Evolutionary conservation across 352 stramenopile species (phyloP).

Genomic region (Phytophthora fragariaefolia): DNA sequence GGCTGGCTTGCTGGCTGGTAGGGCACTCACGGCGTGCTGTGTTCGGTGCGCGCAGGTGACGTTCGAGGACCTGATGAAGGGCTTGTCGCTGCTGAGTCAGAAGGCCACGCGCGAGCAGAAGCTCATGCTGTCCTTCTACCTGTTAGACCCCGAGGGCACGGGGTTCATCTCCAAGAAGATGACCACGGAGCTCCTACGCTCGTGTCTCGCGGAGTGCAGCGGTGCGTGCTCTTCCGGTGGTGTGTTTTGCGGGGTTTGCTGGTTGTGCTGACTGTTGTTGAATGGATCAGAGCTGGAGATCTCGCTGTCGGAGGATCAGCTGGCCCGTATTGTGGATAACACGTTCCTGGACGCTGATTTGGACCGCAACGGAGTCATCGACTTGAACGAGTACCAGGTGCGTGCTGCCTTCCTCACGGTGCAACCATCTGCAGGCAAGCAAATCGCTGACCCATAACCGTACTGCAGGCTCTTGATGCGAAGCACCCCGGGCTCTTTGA

Average conservation of each 20-base stretch:
- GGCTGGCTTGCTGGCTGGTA: not conserved
- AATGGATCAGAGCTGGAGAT: constrained; percentile 73
- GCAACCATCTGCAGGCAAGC: not conserved
- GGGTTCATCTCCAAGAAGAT: constrained; percentile 87
- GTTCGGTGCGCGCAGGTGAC: constrained; percentile 56
- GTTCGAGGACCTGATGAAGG: constrained; percentile 85
- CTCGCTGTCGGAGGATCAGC: constrained; percentile 72
- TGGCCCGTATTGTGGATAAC: constrained; percentile 80
- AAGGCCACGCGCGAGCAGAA: constrained; percentile 89
- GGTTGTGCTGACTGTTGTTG: constrained; percentile 5
- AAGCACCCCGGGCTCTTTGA: constrained; percentile 87
- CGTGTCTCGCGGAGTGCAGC: constrained; percentile 85
- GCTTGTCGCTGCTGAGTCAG: constrained; percentile 82
- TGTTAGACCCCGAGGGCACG: constrained; percentile 78
- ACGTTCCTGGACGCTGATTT: constrained; percentile 88
- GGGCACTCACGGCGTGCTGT: not conserved
- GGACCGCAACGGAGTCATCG: constrained; percentile 78
- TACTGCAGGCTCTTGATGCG: constrained; percentile 67
- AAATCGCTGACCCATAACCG: not conserved
- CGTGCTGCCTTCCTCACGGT: not conserved
- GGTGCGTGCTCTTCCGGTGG: constrained; percentile 42
- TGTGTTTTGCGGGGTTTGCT: not conserved
- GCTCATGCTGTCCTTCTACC: constrained; percentile 86
- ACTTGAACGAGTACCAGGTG: constrained; percentile 85
- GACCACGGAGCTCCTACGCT: constrained; percentile 83